Conservation (phyloP, 768 basidiomycete genomes). For the Macrolepiota fuliginosa region DNA sequence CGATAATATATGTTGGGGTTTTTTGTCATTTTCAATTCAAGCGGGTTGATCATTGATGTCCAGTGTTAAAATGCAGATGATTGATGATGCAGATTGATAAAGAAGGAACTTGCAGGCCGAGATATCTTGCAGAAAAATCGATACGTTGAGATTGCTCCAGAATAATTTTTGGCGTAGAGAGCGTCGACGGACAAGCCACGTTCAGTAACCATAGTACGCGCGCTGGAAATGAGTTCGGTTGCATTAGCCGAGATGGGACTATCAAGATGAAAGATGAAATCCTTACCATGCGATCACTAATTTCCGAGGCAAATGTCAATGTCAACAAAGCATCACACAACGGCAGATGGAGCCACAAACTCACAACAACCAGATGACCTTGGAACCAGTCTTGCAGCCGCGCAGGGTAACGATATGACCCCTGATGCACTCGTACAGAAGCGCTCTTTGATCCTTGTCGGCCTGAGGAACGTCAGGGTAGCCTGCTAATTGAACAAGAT, state of each 20-base stretch:
- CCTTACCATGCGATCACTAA: slow-evolving; percentile 41
- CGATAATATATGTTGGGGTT: neutral
- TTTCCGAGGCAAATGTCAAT: neutral
- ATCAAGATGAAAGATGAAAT: neutral
- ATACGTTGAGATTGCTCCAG: slow-evolving; percentile 12
- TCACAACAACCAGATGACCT: slow-evolving; percentile 87
- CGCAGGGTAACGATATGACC: slow-evolving; percentile 89
- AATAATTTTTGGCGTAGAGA: neutral
- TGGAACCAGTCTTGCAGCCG: slow-evolving; percentile 88
- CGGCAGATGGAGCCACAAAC: slow-evolving; percentile 17
- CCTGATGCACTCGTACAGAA: slow-evolving; percentile 82
- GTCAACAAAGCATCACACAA: neutral
- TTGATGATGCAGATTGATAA: slow-evolving; percentile 12
- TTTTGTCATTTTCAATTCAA: slow-evolving; percentile 5
- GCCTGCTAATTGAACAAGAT: neutral
- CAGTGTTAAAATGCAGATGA: slow-evolving; percentile 14
- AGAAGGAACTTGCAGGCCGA: slow-evolving; percentile 7
- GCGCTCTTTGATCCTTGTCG: slow-evolving; percentile 81
- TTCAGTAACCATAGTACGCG: slow-evolving; percentile 44
- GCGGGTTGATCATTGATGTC: neutral
- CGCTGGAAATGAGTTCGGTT: slow-evolving; percentile 24
- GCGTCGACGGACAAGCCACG: neutral
- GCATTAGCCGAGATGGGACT: slow-evolving; percentile 8
- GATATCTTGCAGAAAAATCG: slow-evolving; percentile 13
- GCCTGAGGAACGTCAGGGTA: slow-evolving; percentile 42